Base-by-base conservation (phyloP, 805 yeast species). In the Scheffersomyces amazonensis region DNA sequence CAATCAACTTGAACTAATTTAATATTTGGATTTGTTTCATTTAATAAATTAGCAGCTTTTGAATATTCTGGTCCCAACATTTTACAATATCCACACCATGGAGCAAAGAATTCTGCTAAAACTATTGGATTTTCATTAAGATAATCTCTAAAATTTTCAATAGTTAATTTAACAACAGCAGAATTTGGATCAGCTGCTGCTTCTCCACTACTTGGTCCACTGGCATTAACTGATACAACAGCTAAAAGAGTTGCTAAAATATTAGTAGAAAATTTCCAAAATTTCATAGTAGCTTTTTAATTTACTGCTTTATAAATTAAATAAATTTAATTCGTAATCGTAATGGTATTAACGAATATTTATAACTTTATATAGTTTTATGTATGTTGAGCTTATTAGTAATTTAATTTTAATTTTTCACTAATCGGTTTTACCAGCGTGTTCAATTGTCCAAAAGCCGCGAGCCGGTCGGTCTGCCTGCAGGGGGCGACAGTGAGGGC, bases 11-110 rank as follows among this genome's bases (percentile, higher is more conserved):
- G 95, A 33, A 88, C 95, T 54, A 87, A 69, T 53, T 79, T 77
- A 60, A 86, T 81, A 38, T 76, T 69, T 44, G 84, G 77, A 49
- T 64, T 54, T 22, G 61, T 22, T 36, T 71, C 76, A 34, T 71
- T 72, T 56, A 86, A 71, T 15, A 55, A 50, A 49, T 81, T 80
- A 35, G 91, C 87, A 36, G 96, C 96, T 50, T 76, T 63, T 37
- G 80, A 70, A 50, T 75, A 86, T 62, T 87, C 83, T 24, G 96
- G 96, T 10, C 88, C 96, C 48, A 87, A 68, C 35, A 76, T 76
- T 72, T 90, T 88, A 75, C 97, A 90, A 69, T 90, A 93, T 13
- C 96, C 96, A 74, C 97, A 90, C 97, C 98, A 91, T 60, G 97
- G 95, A 13, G 96, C 96, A 61, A 83, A 87, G 66, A 87, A 87